Percentiles rank a stretch among this genome's conserved stretches.
Conservation (phyloP, 352 stramenopile genomes). For the Globisporangium alternatum region DNA sequence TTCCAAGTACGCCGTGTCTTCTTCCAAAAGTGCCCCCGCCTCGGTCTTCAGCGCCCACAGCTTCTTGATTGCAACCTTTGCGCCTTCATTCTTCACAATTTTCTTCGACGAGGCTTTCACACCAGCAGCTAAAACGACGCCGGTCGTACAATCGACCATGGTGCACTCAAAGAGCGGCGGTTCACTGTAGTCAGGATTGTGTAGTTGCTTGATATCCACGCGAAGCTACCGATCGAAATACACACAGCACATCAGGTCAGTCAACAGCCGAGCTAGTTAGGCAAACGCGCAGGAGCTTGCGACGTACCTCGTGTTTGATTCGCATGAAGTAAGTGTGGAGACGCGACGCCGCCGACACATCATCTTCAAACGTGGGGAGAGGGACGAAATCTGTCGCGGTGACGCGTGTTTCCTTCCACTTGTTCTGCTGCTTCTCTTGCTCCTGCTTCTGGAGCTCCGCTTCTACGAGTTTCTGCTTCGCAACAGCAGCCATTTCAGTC, state of each 20-base stretch:
- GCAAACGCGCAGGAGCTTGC: not conserved
- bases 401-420: conserved; percentile 31
- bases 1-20: conserved; percentile 65
- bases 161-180: conserved; percentile 57
- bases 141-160: conserved; percentile 40
- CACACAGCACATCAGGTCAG: not conserved
- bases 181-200: conserved; percentile 57
- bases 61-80: conserved; percentile 65
- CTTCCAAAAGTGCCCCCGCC: conserved; percentile 40
- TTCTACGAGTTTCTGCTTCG: conserved; percentile 38
- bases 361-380: conserved; percentile 61
- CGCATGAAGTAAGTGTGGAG: conserved; percentile 64
- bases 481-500: conserved; percentile 31
- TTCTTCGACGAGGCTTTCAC: conserved; percentile 72
- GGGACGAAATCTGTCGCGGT: conserved; percentile 33
- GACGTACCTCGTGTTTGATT: conserved; percentile 52
- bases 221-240: conserved; percentile 27
- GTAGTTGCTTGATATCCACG: conserved; percentile 35
- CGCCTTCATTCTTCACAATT: conserved; percentile 60
- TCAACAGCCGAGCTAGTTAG: not conserved
- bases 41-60: conserved; percentile 73
- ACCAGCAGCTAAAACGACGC: conserved; percentile 35
- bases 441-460: conserved; percentile 19
- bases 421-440: conserved; percentile 44
- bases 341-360: conserved; percentile 40